Evolutionary conservation across 192 early-diverging fungal genomes (phyloP), one percentile per base, ranked within the genome.

Genomic region (Coemansia asiatica): DNA sequence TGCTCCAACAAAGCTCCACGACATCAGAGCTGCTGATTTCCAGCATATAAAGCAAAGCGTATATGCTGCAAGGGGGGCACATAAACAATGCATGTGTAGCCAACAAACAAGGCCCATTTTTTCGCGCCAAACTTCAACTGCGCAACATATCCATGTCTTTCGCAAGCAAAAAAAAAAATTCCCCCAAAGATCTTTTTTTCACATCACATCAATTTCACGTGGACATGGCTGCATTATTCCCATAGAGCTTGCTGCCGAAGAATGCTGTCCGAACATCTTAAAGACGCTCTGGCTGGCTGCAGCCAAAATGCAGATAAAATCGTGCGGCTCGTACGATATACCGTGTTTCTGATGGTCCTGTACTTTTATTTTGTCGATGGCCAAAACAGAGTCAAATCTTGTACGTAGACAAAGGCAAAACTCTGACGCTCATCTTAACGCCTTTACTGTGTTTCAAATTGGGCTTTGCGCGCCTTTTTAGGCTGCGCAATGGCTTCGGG

Each of bases 271-370:
- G 46, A 23, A 22, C 23, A 4, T 15, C 7, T 29, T 35, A 61
- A 61, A 61, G 22, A 12, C 40, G 40, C 22, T 15, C 44, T 16
- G 1, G 27, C 29, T 22, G 60, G 38, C 25, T 15, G 28, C 46
- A 15, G 27, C 35, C 2, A 1, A 6, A 31, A 13, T 1, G 4
- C n/a, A 26, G 6, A 16, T 23, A 26, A 27, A 36, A 31, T 71
- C 58, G 72, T 80, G 78, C 78, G 72, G 78, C 78, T 68, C 73
- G 69, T 71, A 59, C 66, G 64, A 68, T 66, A 59, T 48, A 55
- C 73, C 69, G 72, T 75, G 72, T 81, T 81, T 66, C 70, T 72
- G 56, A 51, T 40, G 53, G 71, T 40, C 69, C 73, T 74, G 71
- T 74, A 74, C 66, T 63, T 64, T 63, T 61, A 62, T 64, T 64